Evolutionary conservation across 441 rosid genomes (phyloP), one percentile per base, ranked within the genome.

Genomic region (Capsella rubella): DNA sequence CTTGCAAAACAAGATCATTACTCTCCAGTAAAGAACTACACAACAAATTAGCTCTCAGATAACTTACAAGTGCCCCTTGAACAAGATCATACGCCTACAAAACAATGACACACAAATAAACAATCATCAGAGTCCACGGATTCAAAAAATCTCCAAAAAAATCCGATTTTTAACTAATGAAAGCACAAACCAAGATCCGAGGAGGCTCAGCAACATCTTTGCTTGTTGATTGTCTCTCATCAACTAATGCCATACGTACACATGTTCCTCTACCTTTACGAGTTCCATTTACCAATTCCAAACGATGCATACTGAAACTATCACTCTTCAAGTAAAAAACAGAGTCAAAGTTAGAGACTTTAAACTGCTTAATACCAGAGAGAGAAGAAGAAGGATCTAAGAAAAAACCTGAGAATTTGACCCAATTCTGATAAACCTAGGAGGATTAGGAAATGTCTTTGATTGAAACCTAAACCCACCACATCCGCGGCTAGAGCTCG

Each of bases 61-160:
- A 62, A 87, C 97, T 84, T 86, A 95, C 99, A 71, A 83, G 93
- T 52, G 82, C 80, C 34, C 97, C 99, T 85, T 92, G 99, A 80
- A 95, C 90, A 78, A 95, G 90, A 75, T 95, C 97, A 65, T 89
- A 89, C 8, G 91, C 97, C 97, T 92, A 89, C 81, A 85, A 80
- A 42, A 42, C 42, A 51, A 81, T 16, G 29, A 35, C 49, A 77
- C 10, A 34, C 71, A 14, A 56, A 52, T 49, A 75, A 51, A 51
- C 42, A 35, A n/a, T 47, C 28, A 73, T 15, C n/a, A 21, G 25
- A 21, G 25, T 21, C 25, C 25, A 21, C 25, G 25, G 25, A 21
- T 21, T 21, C 25, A 1, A 21, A 21, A 21, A 6, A 32, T 12
- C 5, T 18, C 0, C 1, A 21, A 21, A 49, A 2, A 18, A 49